Percentiles rank a stretch among this genome's conserved stretches.
Evolutionary conservation across 371 early-diverging fungal species (phyloP).

Genomic region (Mucor piriformis): DNA sequence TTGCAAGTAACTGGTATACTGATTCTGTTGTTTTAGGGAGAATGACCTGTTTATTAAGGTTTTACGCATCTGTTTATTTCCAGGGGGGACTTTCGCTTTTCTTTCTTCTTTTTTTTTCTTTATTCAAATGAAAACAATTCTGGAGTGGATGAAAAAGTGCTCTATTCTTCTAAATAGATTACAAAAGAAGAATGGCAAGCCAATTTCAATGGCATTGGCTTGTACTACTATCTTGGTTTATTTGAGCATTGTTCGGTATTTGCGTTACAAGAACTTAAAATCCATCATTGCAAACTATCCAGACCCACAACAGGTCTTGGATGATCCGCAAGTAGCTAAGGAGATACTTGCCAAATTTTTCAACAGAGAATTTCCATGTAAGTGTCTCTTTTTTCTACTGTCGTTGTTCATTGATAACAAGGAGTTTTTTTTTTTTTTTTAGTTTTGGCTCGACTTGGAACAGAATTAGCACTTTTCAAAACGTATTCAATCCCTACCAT

Average conservation of each 20-base stretch:
- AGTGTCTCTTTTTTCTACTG: neutral
- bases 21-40: too few relatives aligned
- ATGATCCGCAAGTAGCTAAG: slow-evolving; percentile 36
- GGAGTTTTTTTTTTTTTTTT: neutral
- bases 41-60: too few relatives aligned
- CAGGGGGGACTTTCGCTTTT: too few relatives aligned
- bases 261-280: slow-evolving; percentile 38
- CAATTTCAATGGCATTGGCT: neutral
- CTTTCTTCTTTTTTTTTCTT: too few relatives aligned
- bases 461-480: slow-evolving; percentile 48
- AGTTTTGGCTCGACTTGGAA: neutral
- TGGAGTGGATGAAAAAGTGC: too few relatives aligned
- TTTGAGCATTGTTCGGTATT: slow-evolving; percentile 35
- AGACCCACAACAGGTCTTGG: slow-evolving; percentile 42
- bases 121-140: too few relatives aligned
- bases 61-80: too few relatives aligned
- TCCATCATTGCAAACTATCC: slow-evolving; percentile 40
- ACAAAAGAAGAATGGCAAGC: neutral
- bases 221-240: slow-evolving; percentile 11
- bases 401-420: neutral
- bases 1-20: too few relatives aligned
- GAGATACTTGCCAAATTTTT: slow-evolving; percentile 16
- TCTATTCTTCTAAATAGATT: too few relatives aligned
- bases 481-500: slow-evolving; percentile 49
- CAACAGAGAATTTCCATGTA: slow-evolving; percentile 51